Base-by-base conservation (phyloP, 306 rosid species). In the Argentina anserina region DNA sequence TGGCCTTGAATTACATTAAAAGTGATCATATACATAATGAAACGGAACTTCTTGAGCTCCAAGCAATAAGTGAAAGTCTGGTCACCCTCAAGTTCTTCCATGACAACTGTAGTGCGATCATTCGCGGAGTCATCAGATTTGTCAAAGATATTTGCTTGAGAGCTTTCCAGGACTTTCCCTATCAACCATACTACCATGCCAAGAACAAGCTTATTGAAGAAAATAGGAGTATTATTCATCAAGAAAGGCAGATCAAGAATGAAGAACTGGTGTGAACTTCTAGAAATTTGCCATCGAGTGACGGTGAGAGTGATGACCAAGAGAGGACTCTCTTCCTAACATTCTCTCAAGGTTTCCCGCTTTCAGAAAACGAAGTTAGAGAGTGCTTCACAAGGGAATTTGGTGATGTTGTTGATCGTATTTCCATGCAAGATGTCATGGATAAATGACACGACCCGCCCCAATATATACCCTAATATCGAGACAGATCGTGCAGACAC, bases 291-390 rank as follows among this genome's bases (percentile, higher is more conserved):
- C 11, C 52, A 29, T 25, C 66, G 55, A 23, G 41, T 2, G 17
- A 17, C 18, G 13, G 0, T 17, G 18, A 13, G 20, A 7, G 15
- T 47, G 39, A 69, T 28, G 71, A 20, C 0, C 79, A 82, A 50
- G 87, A 84, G 25, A 82, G 93, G 79, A 86, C 88, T 3, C 77
- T 88, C 17, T 84, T 86, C 53, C 45, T 88, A 28, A 86, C 90
- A 11, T 88, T 88, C 68, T 86, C 90, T 1, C 80, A 76, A 76
- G 93, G 90, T 0, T 86, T 86, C 68, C 93, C 88, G 39, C 65
- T 84, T 41, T 73, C 83, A 0, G 80, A 86, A 65, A 0, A 4
- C 15, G 93, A 88, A 72, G 15, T 88, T 3, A 71, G 45, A 41
- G 78, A 78, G 0, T 88, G 81, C 46, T 82, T 86, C 66, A 20